phyloP scores from a whole-genome alignment of 768 basidiomycete species.

The Podaxis carcinomalis region DNA sequence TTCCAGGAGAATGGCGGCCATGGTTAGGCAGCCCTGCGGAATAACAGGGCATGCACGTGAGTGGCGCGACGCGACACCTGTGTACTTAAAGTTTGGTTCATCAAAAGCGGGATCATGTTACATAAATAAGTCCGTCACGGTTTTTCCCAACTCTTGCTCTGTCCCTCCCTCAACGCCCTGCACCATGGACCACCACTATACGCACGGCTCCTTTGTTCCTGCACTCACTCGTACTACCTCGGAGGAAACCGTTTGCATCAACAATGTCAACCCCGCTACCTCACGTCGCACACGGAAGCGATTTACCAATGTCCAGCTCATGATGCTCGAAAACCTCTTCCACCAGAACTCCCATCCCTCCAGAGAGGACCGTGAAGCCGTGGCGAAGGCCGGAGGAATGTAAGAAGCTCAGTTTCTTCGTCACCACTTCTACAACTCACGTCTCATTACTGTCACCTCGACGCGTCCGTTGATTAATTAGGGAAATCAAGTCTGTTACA shows the following conservation, averaged over 20 bases:
- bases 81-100: slow-evolving; percentile 4
- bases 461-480: slow-evolving; percentile 21
- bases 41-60: slow-evolving; percentile 6
- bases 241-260: slow-evolving; percentile 25
- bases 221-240: slow-evolving; percentile 52
- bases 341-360: slow-evolving; percentile 71
- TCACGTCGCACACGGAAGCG: slow-evolving; percentile 64
- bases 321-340: slow-evolving; percentile 69
- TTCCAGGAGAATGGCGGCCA: neutral
- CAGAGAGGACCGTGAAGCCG: slow-evolving; percentile 64
- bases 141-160: slow-evolving; percentile 11
- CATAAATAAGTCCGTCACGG: slow-evolving; percentile 13
- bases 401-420: slow-evolving; percentile 29
- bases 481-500: slow-evolving; percentile 69
- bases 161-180: slow-evolving; percentile 7
- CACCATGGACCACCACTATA: slow-evolving; percentile 12
- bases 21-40: neutral
- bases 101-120: slow-evolving; percentile 8
- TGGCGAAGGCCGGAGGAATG: slow-evolving; percentile 62
- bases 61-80: neutral
- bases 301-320: slow-evolving; percentile 64
- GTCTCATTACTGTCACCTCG: neutral
- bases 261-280: slow-evolving; percentile 22
- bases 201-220: slow-evolving; percentile 1
- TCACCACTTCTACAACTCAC: neutral